Conservation (phyloP, 2,329 filamentous ascomycete species). For the Cladosporium sp. region DNA sequence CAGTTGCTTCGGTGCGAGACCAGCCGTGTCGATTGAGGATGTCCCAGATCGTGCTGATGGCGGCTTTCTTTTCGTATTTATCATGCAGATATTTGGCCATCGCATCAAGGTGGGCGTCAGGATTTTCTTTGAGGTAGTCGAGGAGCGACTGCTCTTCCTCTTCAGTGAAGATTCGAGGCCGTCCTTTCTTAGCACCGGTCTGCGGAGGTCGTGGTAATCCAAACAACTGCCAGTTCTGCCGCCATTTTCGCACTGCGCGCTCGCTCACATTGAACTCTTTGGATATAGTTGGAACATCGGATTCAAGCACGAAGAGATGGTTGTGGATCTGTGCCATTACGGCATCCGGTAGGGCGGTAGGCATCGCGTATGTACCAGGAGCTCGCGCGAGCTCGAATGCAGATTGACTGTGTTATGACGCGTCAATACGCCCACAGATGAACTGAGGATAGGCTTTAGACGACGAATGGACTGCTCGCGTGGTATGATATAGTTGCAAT, state of each 20-base stretch:
- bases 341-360: constrained; percentile 9
- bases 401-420: background rate
- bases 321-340: constrained; percentile 10
- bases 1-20: constrained; percentile 5
- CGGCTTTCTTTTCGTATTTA: constrained; percentile 8
- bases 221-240: constrained; percentile 11
- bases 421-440: background rate
- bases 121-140: constrained; percentile 9
- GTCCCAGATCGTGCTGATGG: constrained; percentile 11
- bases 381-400: background rate
- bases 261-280: constrained; percentile 13
- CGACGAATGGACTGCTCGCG: background rate
- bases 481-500: background rate
- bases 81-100: constrained; percentile 5
- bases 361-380: background rate
- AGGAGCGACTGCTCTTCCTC: constrained; percentile 3
- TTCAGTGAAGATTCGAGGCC: constrained; percentile 5
- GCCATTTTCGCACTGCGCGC: constrained; percentile 10
- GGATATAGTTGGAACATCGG: constrained; percentile 3
- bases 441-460: background rate
- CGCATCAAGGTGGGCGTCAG: constrained; percentile 6
- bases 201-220: constrained; percentile 4
- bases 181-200: constrained; percentile 7
- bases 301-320: constrained; percentile 4
- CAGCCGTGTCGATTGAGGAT: constrained; percentile 4